These are phyloP conservation scores for Trichoderma simmonsii DNA, from an alignment of 2,329 filamentous ascomycete species.

Conservation along the genomic window DNA sequence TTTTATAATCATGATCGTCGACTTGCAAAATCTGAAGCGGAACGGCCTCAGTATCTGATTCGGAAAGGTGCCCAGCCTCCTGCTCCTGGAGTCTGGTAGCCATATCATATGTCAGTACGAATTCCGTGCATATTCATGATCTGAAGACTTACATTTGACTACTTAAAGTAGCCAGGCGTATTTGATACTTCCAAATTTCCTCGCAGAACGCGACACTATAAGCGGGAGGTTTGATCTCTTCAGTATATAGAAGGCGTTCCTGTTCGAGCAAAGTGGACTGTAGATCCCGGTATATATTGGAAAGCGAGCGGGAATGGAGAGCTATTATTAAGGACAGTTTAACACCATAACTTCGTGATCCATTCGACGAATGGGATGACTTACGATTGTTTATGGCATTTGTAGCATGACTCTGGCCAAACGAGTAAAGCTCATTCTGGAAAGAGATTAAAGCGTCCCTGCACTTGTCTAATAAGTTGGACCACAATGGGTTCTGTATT, in stretches of 20 bases:
- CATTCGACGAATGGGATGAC: not conserved
- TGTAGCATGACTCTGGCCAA: too few species aligned
- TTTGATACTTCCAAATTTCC: not conserved
- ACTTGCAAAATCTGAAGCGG: not conserved
- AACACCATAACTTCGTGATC: accelerated
- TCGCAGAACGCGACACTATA: not conserved
- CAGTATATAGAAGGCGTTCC: not conserved
- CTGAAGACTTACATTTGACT: not conserved
- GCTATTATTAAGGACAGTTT: not conserved
- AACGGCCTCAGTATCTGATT: not conserved
- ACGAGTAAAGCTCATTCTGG: too few species aligned
- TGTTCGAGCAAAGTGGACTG: not conserved
- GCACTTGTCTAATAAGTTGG: too few species aligned
- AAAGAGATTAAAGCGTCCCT: too few species aligned
- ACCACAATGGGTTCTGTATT: too few species aligned
- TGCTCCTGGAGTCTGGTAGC: not conserved
- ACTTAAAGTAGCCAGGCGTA: not conserved
- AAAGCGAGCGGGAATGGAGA: not conserved
- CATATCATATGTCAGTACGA: not conserved
- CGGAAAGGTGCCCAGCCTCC: not conserved
- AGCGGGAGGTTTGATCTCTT: not conserved
- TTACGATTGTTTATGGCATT: not conserved
- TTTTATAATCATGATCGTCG: not conserved
- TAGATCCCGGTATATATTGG: not conserved
- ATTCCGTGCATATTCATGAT: not conserved